Evolutionary conservation across 164 flowering plant species (phyloP), one percentile per base, ranked within the genome.

Genomic region (Litsea cubeba): DNA sequence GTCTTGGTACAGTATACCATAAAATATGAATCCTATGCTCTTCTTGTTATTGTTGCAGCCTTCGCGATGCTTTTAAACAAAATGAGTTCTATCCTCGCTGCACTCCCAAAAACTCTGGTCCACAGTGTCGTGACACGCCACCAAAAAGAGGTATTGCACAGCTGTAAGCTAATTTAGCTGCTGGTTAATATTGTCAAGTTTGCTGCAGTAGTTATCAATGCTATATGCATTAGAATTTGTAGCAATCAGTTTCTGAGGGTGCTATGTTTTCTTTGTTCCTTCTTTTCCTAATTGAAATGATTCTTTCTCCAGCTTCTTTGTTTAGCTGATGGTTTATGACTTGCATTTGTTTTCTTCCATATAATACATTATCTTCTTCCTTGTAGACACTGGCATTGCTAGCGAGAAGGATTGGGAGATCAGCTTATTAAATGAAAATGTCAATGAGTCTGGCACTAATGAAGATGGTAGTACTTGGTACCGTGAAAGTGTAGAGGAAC

Each of bases 401-500:
- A 90, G 88, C 76, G 99, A 93, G 81, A 88, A 93, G 82, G 97
- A 95, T 50, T 93, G 97, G 99, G 97, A 92, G 68, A 93, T 95
- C 82, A 83, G 74, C 82, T 80, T 91, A 87, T 73, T 89, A 76
- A 88, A 80, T 80, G 98, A 88, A 74, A 79, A 84, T 75, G 87
- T 86, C 50, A 91, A 82, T 69, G 97, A 95, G 79, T 72, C 97
- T 74, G 98, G 99, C 63, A 87, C 85, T 26, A 90, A 90, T 84
- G 97, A 95, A 82, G 99, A 95, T 85, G 97, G 95, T 10, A 89
- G 97, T 82, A 85, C 93, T 40, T 95, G 97, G 97, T 90, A 81
- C 71, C 87, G 90, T 46, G 92, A 95, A 78, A 91, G 93, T 79
- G 97, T 92, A 65, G 95, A 90, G 74, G 94, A 90, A 69, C 83